phyloP scores from a whole-genome alignment of 2,329 filamentous ascomycete genomes.

The Scleromitrula shiraiana region DNA sequence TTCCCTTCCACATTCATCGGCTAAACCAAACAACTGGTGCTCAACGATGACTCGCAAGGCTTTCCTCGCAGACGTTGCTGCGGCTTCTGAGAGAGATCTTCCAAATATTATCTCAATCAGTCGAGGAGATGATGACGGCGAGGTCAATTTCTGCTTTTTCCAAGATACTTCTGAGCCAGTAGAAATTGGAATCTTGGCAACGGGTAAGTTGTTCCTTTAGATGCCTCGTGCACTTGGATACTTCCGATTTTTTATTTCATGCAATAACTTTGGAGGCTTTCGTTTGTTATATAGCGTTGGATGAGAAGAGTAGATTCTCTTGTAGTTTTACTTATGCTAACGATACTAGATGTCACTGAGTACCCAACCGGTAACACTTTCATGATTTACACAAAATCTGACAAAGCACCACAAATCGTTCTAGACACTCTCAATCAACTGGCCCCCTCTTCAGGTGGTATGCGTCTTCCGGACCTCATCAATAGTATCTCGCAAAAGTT shows the following conservation, averaged over 20 bases:
- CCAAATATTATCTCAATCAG: slow-evolving; percentile 46
- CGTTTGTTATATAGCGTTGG: no score
- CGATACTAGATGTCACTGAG: slow-evolving; percentile 42
- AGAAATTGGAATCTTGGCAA: slow-evolving; percentile 21
- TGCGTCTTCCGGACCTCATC: slow-evolving; percentile 21
- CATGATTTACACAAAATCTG: slow-evolving; percentile 44
- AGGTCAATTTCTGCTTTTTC: slow-evolving; percentile 55
- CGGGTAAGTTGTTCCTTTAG: slow-evolving; percentile 16
- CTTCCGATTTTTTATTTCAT: background rate
- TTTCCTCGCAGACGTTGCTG: slow-evolving; percentile 51
- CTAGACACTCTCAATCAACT: slow-evolving; percentile 29
- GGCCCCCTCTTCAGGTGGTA: slow-evolving; percentile 16
- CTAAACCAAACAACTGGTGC: no score
- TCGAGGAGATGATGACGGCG: slow-evolving; percentile 62
- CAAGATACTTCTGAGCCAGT: slow-evolving; percentile 21
- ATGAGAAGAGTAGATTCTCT: no score
- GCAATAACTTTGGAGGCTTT: background rate
- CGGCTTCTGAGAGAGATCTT: slow-evolving; percentile 34
- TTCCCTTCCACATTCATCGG: no score
- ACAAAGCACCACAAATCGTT: slow-evolving; percentile 37
- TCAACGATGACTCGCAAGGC: slow-evolving; percentile 54
- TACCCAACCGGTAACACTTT: slow-evolving; percentile 42
- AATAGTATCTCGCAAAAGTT: slow-evolving; percentile 20
- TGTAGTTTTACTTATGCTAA: background rate
- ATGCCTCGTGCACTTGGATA: background rate